Evolutionary conservation across 768 basidiomycete species (phyloP).

Genomic region (Leccinellum rugosiceps): DNA sequence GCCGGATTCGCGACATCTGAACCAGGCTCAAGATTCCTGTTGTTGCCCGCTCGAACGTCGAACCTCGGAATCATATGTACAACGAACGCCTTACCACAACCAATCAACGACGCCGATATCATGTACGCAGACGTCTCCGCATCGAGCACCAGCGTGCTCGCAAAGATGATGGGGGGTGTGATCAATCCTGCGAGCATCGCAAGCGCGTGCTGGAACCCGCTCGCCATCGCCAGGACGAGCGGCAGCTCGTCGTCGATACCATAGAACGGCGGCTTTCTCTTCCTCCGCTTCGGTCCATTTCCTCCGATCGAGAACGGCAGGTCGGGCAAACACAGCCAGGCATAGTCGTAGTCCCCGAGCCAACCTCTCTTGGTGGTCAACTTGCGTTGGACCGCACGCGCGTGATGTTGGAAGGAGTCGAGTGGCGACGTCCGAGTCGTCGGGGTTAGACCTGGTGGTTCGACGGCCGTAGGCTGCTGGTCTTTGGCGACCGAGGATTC

Average conservation of each 20-base stretch:
- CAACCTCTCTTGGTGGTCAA: slow-evolving; percentile 60
- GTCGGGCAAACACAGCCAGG: slow-evolving; percentile 65
- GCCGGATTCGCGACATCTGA: slow-evolving; percentile 69
- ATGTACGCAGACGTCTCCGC: slow-evolving; percentile 63
- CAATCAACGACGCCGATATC: slow-evolving; percentile 78
- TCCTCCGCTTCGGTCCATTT: slow-evolving; percentile 16
- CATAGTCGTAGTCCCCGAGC: slow-evolving; percentile 84
- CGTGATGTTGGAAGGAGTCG: slow-evolving; percentile 6
- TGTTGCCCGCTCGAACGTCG: neutral
- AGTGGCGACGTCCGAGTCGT: neutral
- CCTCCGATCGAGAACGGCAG: slow-evolving; percentile 53
- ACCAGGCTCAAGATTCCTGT: slow-evolving; percentile 73
- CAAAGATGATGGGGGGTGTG: slow-evolving; percentile 81
- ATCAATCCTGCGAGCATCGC: slow-evolving; percentile 84
- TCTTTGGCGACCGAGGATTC: slow-evolving; percentile 7
- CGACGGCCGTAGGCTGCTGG: slow-evolving; percentile 16
- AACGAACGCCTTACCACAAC: slow-evolving; percentile 54
- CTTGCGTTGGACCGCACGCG: slow-evolving; percentile 28
- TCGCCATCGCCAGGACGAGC: slow-evolving; percentile 65
- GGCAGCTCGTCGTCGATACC: slow-evolving; percentile 70
- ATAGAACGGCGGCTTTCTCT: slow-evolving; percentile 66
- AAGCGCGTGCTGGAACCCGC: slow-evolving; percentile 72
- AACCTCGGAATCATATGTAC: neutral
- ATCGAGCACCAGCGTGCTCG: slow-evolving; percentile 59
- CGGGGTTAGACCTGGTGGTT: slow-evolving; percentile 4